phyloP scores from a whole-genome alignment of 768 basidiomycete species.

The Guyanaporus albipodus region DNA sequence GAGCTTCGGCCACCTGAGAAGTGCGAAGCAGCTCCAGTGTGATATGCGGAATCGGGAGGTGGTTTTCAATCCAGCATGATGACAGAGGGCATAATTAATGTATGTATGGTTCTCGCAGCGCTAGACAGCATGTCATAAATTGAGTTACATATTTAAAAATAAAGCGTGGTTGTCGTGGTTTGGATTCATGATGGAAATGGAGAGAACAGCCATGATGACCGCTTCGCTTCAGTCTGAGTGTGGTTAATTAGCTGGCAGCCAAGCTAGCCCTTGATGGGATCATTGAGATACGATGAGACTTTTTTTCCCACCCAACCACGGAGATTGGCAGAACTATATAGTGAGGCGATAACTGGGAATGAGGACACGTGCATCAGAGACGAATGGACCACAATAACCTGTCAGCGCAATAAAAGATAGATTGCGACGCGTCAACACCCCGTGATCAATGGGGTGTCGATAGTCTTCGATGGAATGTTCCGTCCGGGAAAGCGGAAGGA shows the following conservation, averaged over 20 bases:
- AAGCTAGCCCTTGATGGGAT: background rate
- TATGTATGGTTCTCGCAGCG: too few relatives aligned
- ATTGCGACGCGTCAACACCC: background rate
- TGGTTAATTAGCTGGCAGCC: background rate
- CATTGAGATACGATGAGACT: background rate
- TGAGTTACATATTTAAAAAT: background rate
- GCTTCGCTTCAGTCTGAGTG: background rate
- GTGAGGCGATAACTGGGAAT: background rate
- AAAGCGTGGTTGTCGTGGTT: background rate
- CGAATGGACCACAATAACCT: background rate
- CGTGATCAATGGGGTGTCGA: conserved; percentile 4
- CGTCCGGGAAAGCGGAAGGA: background rate
- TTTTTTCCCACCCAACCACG: background rate
- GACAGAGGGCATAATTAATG: too few relatives aligned
- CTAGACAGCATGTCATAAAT: background rate
- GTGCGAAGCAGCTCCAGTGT: background rate
- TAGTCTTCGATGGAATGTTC: conserved; percentile 9
- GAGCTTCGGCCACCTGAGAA: conserved; percentile 7
- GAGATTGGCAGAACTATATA: background rate
- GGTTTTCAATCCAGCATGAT: conserved; percentile 1
- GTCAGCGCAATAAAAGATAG: background rate
- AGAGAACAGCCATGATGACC: background rate
- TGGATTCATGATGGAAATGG: too few relatives aligned
- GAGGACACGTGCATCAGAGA: background rate
- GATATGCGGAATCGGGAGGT: background rate